Base-by-base conservation (phyloP, 257 asterid species). In the Solanum clarkiae region DNA sequence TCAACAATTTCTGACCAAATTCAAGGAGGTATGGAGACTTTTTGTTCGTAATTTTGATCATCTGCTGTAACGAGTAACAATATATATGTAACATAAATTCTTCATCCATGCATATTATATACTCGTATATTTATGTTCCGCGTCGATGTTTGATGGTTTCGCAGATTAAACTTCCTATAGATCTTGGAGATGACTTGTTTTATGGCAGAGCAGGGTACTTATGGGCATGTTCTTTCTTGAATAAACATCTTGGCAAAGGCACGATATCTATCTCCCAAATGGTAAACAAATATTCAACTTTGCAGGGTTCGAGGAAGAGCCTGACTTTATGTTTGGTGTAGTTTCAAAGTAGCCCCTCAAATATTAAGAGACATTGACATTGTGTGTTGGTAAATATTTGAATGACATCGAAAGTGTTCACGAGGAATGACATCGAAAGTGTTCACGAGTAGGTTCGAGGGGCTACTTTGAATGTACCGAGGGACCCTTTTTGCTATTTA, bases 131-230 rank as follows among this genome's bases (percentile, higher is more conserved):
- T 5, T 70, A 70, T 42, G 79, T 40, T 69, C 79, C 10, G 2
- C 1, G 14, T 74, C 1, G 12, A 2, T 29, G 32, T 53, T 26
- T 79, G 49, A 51, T 83, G 22, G n/a, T 17, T 8, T 84, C 53
- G 40, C 84, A 95, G 98, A 92, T 93, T 82, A 91, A 90, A 92
- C 90, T 92, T 83, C n/a, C 96, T 9, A 88, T 84, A 87, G 95
- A 93, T 72, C 89, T 92, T 74, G 94, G 94, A 18, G 87, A 94
- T 40, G 96, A 95, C 85, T 90, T 95, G 66, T 80, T 95, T 82
- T 95, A 91, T 54, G 97, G 98, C 24, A 91, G 95, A 90, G 95
- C 97, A 55, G 98, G 97, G 88, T 95, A 86, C 90, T 89, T 95
- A 88, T 94, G 96, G 97, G 93, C 98, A 17, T 93, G 93, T 83